Evolutionary conservation across 2,329 filamentous ascomycete genomes (phyloP).

Genomic region (Sphaerulina populicola): DNA sequence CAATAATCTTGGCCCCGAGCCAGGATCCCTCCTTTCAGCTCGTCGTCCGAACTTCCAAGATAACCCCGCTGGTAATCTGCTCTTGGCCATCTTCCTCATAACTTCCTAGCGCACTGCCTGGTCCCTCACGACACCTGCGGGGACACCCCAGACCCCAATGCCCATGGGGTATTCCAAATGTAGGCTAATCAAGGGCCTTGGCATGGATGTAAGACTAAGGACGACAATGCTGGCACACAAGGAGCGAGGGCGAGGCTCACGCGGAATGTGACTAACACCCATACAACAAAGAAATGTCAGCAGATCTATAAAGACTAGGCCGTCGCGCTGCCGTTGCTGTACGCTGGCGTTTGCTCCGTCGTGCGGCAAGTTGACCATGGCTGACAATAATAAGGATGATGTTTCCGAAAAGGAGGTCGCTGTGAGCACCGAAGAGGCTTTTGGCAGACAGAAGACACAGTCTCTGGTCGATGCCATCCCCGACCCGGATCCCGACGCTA

Average conservation of each 20-base stretch:
- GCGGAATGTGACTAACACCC: neutral
- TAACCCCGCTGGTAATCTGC: neutral
- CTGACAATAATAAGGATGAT: conserved; percentile 4
- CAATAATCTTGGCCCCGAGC: too few relatives aligned
- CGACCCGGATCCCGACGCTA: conserved; percentile 14
- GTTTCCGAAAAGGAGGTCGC: conserved; percentile 7
- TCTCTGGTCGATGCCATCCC: conserved; percentile 3
- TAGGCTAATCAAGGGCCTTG: conserved; percentile 5
- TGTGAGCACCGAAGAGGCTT: conserved; percentile 4
- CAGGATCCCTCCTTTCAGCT: neutral
- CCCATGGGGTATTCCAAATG: conserved; percentile 2
- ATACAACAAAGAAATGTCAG: neutral
- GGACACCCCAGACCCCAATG: neutral
- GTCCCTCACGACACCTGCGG: neutral
- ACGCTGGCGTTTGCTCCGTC: neutral
- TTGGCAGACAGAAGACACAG: conserved; percentile 1
- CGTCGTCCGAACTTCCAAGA: conserved; percentile 7
- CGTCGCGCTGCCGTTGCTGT: neutral
- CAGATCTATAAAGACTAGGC: conserved; percentile 2
- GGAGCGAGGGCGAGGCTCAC: neutral
- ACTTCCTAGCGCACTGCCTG: neutral
- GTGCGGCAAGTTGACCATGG: conserved; percentile 4
- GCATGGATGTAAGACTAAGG: neutral
- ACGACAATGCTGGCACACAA: conserved; percentile 1
- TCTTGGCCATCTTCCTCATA: conserved; percentile 1